These are phyloP conservation scores for Pleurotus cornucopiae DNA, from an alignment of 768 basidiomycete species.

Conservation along the genomic window DNA sequence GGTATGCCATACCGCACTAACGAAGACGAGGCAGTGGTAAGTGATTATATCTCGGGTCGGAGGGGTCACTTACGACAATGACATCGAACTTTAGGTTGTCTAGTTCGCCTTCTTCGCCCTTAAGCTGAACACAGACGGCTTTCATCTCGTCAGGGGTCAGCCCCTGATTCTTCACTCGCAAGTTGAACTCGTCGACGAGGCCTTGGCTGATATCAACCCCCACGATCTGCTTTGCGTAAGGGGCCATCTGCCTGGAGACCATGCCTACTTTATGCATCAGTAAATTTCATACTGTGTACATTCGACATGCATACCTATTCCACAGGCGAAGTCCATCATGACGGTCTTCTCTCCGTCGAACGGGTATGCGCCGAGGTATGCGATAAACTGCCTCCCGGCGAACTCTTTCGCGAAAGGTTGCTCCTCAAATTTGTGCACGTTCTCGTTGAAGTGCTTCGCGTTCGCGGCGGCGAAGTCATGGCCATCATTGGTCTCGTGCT, in stretches of 20 bases:
- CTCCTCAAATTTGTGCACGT: conserved; percentile 15
- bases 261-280: conserved; percentile 37
- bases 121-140: conserved; percentile 50
- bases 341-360: conserved; percentile 55
- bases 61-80: conserved; percentile 48
- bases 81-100: conserved; percentile 61
- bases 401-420: conserved; percentile 18
- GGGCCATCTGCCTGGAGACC: conserved; percentile 56
- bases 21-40: background rate
- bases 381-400: conserved; percentile 30
- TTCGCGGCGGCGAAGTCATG: conserved; percentile 30
- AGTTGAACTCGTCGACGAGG: conserved; percentile 66
- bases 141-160: conserved; percentile 63
- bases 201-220: conserved; percentile 75
- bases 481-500: conserved; percentile 8
- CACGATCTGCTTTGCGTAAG: conserved; percentile 57
- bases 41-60: background rate
- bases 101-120: conserved; percentile 43
- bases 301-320: conserved; percentile 43
- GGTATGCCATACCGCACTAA: conserved; percentile 61
- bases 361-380: conserved; percentile 33
- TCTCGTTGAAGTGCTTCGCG: conserved; percentile 29
- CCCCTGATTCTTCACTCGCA: conserved; percentile 53
- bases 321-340: conserved; percentile 75
- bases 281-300: too few relatives aligned